These are phyloP conservation scores for Monilinia vaccinii-corymbosi DNA, from an alignment of 2,329 filamentous ascomycete species.

Conservation along the genomic window DNA sequence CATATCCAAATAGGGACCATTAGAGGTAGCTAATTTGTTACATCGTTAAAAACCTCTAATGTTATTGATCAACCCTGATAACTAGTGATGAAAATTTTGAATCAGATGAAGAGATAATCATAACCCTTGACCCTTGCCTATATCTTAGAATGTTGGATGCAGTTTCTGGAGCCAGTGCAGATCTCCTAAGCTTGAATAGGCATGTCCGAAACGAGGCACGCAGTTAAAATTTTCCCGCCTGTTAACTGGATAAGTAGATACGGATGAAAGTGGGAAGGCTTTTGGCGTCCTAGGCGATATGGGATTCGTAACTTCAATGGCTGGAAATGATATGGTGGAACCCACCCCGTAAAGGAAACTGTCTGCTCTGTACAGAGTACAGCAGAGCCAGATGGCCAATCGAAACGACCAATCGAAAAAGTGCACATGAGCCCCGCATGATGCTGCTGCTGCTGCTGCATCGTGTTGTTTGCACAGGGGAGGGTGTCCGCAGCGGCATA, in stretches of 20 bases:
- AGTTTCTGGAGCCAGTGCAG: neutral
- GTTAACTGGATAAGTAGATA: neutral
- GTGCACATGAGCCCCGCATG: neutral
- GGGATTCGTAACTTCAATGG: neutral
- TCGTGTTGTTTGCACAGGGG: neutral
- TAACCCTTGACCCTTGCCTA: neutral
- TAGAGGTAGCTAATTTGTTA: too few species aligned
- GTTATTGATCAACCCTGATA: neutral
- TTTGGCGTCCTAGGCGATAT: neutral
- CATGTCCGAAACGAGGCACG: neutral
- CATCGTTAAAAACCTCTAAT: too few species aligned
- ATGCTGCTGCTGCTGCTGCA: neutral
- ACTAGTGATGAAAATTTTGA: neutral
- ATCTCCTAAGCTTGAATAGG: slow-evolving; percentile 1
- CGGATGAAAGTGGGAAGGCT: neutral
- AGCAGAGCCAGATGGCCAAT: neutral
- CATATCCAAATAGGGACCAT: too few species aligned
- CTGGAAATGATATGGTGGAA: neutral
- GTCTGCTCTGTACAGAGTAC: neutral
- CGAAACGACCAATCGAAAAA: neutral
- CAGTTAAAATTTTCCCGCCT: neutral
- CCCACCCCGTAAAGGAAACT: neutral
- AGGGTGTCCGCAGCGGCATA: neutral
- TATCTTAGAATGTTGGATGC: neutral
- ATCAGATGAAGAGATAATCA: slow-evolving; percentile 11